Percentiles rank a stretch among this genome's conserved stretches.
Evolutionary conservation across 129 eudicot genomes (phyloP).

Genomic region (Flaveria linearis): DNA sequence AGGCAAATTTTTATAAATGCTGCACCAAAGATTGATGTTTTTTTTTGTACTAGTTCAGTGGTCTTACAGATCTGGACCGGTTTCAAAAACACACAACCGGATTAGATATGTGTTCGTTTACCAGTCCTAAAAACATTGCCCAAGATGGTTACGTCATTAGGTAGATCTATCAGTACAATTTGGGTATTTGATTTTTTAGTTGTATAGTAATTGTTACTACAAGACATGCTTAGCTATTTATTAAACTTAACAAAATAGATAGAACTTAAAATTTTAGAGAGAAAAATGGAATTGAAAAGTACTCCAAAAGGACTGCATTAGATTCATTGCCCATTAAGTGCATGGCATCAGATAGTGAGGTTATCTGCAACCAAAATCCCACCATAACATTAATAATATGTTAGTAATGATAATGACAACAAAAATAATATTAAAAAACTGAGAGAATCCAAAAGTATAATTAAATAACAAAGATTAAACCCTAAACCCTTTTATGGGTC

Average conservation of each 20-base stretch:
- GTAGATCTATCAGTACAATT: not conserved
- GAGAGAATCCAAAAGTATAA: slow-evolving; percentile 17
- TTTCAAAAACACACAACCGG: no score
- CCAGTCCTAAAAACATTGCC: no score
- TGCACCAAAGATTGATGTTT: slow-evolving; percentile 1
- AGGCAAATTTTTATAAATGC: not conserved
- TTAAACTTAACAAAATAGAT: slow-evolving; percentile 4
- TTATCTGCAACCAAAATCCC: slow-evolving; percentile 25
- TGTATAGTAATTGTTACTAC: not conserved
- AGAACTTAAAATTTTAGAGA: slow-evolving; percentile 26
- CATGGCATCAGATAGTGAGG: slow-evolving; percentile 20
- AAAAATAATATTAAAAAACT: slow-evolving; percentile 15
- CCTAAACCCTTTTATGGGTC: slow-evolving; percentile 28
- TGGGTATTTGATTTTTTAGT: not conserved
- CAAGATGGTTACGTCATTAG: no score
- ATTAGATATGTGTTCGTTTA: no score
- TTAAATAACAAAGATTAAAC: slow-evolving; percentile 28
- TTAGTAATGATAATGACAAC: slow-evolving; percentile 17
- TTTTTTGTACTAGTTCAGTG: not conserved
- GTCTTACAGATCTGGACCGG: no score
- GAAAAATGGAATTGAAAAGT: not conserved
- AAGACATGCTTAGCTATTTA: slow-evolving; percentile 7
- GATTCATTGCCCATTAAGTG: slow-evolving; percentile 11
- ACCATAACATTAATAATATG: slow-evolving; percentile 1
- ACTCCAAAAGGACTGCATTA: slow-evolving; percentile 10